Percentiles rank a stretch among this genome's conserved stretches.
Conservation (phyloP, 2,329 filamentous ascomycete genomes). For the Sclerotinia borealis region DNA sequence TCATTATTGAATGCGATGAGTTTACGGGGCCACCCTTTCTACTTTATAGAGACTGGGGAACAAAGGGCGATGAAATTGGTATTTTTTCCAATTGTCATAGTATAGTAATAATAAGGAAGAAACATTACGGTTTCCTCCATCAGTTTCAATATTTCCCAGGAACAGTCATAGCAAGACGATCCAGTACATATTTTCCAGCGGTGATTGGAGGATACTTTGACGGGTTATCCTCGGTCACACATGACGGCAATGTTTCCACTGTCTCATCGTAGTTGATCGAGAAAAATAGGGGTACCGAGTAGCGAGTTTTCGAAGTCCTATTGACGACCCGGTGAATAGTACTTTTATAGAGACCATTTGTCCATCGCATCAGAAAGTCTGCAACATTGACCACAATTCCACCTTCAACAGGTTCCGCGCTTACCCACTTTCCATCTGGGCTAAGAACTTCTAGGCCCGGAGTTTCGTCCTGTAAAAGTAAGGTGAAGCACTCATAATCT, state of each 20-base stretch:
- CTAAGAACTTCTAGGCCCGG: constrained; percentile 48
- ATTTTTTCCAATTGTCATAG: neutral
- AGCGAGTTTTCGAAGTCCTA: constrained; percentile 43
- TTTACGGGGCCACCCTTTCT: too few relatives aligned
- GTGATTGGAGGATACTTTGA: constrained; percentile 29
- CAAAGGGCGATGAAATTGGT: neutral
- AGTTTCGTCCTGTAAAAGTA: constrained; percentile 46
- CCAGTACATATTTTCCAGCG: constrained; percentile 29
- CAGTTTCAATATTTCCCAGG: constrained; percentile 13
- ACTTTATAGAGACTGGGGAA: neutral
- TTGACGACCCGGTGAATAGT: constrained; percentile 52
- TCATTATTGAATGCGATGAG: too few relatives aligned
- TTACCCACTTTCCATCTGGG: constrained; percentile 39
- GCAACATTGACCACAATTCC: constrained; percentile 48
- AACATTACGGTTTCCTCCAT: too few relatives aligned
- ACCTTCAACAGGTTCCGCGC: constrained; percentile 39
- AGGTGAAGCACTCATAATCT: constrained; percentile 51
- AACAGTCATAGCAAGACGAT: constrained; percentile 28
- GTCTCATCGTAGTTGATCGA: constrained; percentile 31
- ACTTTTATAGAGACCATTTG: constrained; percentile 46
- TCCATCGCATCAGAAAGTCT: constrained; percentile 45
- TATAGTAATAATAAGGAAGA: neutral
- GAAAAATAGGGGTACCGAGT: constrained; percentile 52
- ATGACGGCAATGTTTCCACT: constrained; percentile 29
- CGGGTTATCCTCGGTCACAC: constrained; percentile 26